A percentile compares a stretch with the other conserved stretches of the same genome.
Conservation (phyloP, 345 rosid genomes). For the Salix exigua region DNA sequence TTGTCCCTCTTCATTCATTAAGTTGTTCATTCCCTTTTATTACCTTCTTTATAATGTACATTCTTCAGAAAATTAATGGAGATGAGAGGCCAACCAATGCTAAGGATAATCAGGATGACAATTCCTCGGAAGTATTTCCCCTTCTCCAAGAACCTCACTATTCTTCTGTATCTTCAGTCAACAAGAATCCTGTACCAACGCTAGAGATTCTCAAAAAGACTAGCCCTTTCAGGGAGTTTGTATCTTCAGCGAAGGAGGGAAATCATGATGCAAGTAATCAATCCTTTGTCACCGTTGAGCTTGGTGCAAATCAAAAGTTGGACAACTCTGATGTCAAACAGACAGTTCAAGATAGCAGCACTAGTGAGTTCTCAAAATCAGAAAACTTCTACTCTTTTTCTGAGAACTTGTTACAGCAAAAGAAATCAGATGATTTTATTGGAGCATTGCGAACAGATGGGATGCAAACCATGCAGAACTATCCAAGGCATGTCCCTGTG, state of each 20-base stretch:
- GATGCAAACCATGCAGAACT: conserved; percentile 50
- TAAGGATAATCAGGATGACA: conserved; percentile 57
- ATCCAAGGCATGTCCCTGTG: conserved; percentile 66
- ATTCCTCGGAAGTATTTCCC: conserved; percentile 60
- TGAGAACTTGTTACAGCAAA: conserved; percentile 35
- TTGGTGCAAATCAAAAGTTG: conserved; percentile 31
- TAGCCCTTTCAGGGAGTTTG: conserved; percentile 55
- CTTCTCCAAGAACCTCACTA: conserved; percentile 46
- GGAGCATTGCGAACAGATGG: conserved; percentile 35
- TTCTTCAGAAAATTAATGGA: conserved; percentile 46
- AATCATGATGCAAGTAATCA: conserved; percentile 24
- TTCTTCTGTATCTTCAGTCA: conserved; percentile 49
- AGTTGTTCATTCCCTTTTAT: background rate
- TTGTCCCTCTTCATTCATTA: background rate
- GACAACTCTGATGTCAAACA: conserved; percentile 38
- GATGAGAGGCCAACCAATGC: conserved; percentile 40
- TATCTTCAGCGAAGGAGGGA: conserved; percentile 49
- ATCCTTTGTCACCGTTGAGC: conserved; percentile 28
- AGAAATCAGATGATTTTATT: conserved; percentile 29
- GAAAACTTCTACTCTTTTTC: conserved; percentile 34
- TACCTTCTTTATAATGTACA: conserved; percentile 4
- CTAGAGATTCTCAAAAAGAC: conserved; percentile 34
- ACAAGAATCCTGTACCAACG: conserved; percentile 40
- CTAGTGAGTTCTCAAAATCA: conserved; percentile 41
- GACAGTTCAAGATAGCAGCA: conserved; percentile 44